A percentile compares a stretch with the other conserved stretches of the same genome.
Evolutionary conservation across 805 yeast species (phyloP).

Genomic region (Teunomyces barrocoloradensis): DNA sequence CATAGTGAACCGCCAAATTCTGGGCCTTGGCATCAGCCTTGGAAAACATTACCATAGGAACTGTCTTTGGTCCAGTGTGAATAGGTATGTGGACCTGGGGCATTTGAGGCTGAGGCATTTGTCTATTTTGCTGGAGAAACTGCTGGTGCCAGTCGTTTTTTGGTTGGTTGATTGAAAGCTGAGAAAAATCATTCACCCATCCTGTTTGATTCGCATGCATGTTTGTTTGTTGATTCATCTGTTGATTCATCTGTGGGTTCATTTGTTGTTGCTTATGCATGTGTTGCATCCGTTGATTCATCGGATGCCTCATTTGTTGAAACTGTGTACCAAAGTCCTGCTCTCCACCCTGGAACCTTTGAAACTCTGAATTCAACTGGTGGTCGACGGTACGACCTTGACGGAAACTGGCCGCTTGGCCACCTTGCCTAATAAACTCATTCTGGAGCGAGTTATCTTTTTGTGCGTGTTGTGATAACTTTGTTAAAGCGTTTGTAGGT

Average conservation of each 20-base stretch:
- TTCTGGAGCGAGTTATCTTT: slow-evolving; percentile 40
- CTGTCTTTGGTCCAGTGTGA: not conserved
- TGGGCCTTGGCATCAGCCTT: not conserved
- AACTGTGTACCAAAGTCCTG: slow-evolving; percentile 15
- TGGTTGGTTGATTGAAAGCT: slow-evolving; percentile 15
- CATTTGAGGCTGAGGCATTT: slow-evolving; percentile 1
- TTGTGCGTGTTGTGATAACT: slow-evolving; percentile 40
- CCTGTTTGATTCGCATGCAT: slow-evolving; percentile 7
- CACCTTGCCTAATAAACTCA: slow-evolving; percentile 18
- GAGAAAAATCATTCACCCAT: slow-evolving; percentile 33
- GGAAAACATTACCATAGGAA: not conserved
- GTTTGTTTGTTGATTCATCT: not conserved
- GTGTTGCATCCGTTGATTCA: slow-evolving; percentile 11
- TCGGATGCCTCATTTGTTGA: slow-evolving; percentile 9
- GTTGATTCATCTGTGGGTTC: slow-evolving; percentile 4
- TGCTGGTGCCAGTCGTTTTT: slow-evolving; percentile 25
- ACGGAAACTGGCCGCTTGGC: slow-evolving; percentile 7
- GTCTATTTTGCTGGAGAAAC: slow-evolving; percentile 17
- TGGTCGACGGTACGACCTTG: slow-evolving; percentile 26
- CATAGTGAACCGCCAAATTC: not conserved
- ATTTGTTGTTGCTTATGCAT: slow-evolving; percentile 7
- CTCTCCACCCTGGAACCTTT: slow-evolving; percentile 23
- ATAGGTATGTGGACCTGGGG: not conserved
- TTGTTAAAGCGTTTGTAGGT: slow-evolving; percentile 43
- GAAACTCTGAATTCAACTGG: slow-evolving; percentile 38